Conservation (phyloP, 2,329 filamentous ascomycete species). For the Kalaharituber pfeilii region DNA sequence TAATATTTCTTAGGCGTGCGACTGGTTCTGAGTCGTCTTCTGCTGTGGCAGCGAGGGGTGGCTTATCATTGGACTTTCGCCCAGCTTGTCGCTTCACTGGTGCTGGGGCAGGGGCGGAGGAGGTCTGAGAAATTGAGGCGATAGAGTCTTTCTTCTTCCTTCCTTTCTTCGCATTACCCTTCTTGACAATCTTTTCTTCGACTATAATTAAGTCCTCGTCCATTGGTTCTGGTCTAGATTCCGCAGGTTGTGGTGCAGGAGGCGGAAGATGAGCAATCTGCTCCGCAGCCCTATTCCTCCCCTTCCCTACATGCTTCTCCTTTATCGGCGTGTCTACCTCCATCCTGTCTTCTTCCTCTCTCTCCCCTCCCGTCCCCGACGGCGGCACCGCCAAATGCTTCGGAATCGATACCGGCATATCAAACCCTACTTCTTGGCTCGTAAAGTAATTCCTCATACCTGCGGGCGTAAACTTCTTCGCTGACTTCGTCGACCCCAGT, state of each 20-base stretch:
- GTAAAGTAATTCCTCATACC: constrained; percentile 10
- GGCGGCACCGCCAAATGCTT: constrained; percentile 9
- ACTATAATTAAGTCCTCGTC: background rate
- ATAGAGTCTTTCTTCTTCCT: background rate
- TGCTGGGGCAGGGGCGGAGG: background rate
- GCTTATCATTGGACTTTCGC: too few relatives aligned
- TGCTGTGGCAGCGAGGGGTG: background rate
- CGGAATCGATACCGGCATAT: constrained; percentile 13
- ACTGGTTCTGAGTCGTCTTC: background rate
- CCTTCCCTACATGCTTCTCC: constrained; percentile 3
- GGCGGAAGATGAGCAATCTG: background rate
- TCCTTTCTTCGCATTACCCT: background rate
- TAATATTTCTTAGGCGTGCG: background rate
- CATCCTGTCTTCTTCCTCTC: background rate
- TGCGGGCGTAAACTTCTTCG: constrained; percentile 1
- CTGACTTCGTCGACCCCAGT: background rate
- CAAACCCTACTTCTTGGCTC: constrained; percentile 10
- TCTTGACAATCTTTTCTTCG: background rate
- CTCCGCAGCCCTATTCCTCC: background rate
- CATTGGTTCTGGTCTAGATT: background rate
- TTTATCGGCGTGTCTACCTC: constrained; percentile 5
- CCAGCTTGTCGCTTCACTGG: background rate
- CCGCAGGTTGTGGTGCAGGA: background rate
- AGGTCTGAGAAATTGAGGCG: background rate
- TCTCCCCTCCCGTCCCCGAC: constrained; percentile 1